Evolutionary conservation across 2,329 filamentous ascomycete species (phyloP).

Genomic region (Dendrostoma leiphaemia): DNA sequence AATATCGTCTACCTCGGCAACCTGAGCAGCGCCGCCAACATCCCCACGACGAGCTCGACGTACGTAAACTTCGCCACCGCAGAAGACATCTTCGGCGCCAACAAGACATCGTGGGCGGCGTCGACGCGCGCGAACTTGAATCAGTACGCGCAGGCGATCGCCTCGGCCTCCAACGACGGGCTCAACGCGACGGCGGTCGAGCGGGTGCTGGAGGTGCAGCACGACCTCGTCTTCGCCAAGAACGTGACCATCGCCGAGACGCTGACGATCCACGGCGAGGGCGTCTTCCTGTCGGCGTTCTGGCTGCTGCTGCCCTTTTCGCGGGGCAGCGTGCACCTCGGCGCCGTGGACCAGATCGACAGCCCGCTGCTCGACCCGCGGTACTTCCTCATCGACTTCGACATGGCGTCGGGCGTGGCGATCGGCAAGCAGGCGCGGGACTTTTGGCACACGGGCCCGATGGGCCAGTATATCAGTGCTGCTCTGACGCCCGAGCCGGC

Average conservation of each 20-base stretch:
- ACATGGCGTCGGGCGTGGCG: slow-evolving; percentile 28
- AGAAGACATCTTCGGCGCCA: slow-evolving; percentile 28
- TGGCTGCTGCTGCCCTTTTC: slow-evolving; percentile 39
- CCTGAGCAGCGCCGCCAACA: too few relatives aligned
- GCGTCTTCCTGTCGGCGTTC: slow-evolving; percentile 32
- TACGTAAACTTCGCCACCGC: slow-evolving; percentile 29
- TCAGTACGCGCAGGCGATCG: slow-evolving; percentile 15
- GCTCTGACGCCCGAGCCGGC: not conserved
- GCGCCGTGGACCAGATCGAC: slow-evolving; percentile 31
- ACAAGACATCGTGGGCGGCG: slow-evolving; percentile 22
- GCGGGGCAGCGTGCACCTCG: slow-evolving; percentile 39
- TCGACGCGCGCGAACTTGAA: slow-evolving; percentile 23
- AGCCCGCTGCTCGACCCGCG: slow-evolving; percentile 36
- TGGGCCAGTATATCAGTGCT: slow-evolving; percentile 20
- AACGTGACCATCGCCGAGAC: slow-evolving; percentile 46
- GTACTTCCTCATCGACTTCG: slow-evolving; percentile 35
- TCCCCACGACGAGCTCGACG: slow-evolving; percentile 20
- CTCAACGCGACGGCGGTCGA: slow-evolving; percentile 32
- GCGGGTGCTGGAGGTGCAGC: slow-evolving; percentile 40
- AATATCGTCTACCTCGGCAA: slow-evolving; percentile 25
- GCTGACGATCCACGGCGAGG: slow-evolving; percentile 33
- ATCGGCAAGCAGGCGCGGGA: slow-evolving; percentile 28
- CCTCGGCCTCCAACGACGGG: not conserved
- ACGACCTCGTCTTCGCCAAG: slow-evolving; percentile 45
- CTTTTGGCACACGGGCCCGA: slow-evolving; percentile 31